These are phyloP conservation scores for Candida nitratophila DNA, from an alignment of 805 yeast genomes.

Conservation along the genomic window DNA sequence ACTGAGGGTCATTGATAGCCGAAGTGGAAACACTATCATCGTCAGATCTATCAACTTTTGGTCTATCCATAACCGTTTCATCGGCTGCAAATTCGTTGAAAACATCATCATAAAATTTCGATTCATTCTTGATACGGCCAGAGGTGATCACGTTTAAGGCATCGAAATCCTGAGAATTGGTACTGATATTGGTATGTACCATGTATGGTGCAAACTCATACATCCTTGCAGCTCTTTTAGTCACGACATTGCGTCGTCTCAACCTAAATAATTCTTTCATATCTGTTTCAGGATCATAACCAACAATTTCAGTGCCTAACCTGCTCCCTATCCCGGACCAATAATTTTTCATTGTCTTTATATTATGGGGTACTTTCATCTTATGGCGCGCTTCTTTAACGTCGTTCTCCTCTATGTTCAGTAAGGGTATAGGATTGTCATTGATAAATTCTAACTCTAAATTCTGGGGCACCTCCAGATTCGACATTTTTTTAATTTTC, in stretches of 20 bases:
- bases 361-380: conserved; percentile 3
- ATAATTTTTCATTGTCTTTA: conserved; percentile 8
- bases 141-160: not conserved
- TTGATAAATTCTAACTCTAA: conserved; percentile 5
- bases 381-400: conserved; percentile 4
- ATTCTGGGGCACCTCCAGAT: not conserved
- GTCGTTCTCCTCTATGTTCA: conserved; percentile 5
- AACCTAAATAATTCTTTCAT: not conserved
- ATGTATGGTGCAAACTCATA: too few species aligned
- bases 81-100: conserved; percentile 7
- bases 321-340: conserved; percentile 13
- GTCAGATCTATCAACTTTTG: not conserved
- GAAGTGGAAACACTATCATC: not conserved
- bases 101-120: not conserved
- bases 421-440: not conserved
- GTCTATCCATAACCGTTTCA: conserved; percentile 6
- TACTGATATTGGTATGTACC: too few species aligned
- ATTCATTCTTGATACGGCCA: not conserved
- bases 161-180: not conserved
- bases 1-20: not conserved
- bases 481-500: conserved; percentile 4
- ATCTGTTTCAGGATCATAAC: conserved; percentile 9
- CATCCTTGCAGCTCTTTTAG: too few species aligned
- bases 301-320: conserved; percentile 1
- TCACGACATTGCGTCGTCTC: not conserved